Percentiles rank a stretch among this genome's conserved stretches.
Conservation (phyloP, 768 basidiomycete genomes). For the Suillus sp. region DNA sequence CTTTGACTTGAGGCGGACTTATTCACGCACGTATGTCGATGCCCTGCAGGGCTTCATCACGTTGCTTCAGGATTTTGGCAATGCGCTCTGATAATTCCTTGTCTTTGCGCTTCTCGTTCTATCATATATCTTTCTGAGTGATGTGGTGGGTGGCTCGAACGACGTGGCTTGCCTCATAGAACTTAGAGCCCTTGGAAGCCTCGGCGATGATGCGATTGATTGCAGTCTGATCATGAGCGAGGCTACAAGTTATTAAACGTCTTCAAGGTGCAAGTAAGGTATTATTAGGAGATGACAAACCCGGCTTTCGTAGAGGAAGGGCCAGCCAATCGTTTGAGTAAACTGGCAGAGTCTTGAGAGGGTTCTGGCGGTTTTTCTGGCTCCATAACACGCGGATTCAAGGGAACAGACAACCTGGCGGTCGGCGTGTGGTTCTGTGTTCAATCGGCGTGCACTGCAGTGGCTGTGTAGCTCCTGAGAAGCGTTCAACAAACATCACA, state of each 20-base stretch:
- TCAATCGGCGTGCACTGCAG: not conserved
- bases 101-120: conserved; percentile 92
- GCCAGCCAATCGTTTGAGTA: conserved; percentile 81
- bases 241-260: conserved; percentile 39
- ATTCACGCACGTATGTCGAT: conserved; percentile 55
- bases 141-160: conserved; percentile 1
- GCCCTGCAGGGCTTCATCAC: conserved; percentile 57
- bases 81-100: conserved; percentile 82
- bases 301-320: conserved; percentile 90
- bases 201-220: conserved; percentile 90
- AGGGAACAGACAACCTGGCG: not conserved
- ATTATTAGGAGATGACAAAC: conserved; percentile 42
- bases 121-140: conserved; percentile 17
- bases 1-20: conserved; percentile 16
- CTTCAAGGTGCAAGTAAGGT: not conserved
- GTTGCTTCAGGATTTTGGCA: conserved; percentile 61
- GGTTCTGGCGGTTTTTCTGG: conserved; percentile 29
- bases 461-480: conserved; percentile 8
- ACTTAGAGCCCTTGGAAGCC: conserved; percentile 91
- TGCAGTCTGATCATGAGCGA: conserved; percentile 77
- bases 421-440: not conserved
- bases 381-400: conserved; percentile 9
- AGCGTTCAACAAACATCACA: not conserved
- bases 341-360: conserved; percentile 68
- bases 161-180: conserved; percentile 66